These are phyloP conservation scores for Escovopsis sp. DNA, from an alignment of 2,329 filamentous ascomycete genomes.

Conservation along the genomic window DNA sequence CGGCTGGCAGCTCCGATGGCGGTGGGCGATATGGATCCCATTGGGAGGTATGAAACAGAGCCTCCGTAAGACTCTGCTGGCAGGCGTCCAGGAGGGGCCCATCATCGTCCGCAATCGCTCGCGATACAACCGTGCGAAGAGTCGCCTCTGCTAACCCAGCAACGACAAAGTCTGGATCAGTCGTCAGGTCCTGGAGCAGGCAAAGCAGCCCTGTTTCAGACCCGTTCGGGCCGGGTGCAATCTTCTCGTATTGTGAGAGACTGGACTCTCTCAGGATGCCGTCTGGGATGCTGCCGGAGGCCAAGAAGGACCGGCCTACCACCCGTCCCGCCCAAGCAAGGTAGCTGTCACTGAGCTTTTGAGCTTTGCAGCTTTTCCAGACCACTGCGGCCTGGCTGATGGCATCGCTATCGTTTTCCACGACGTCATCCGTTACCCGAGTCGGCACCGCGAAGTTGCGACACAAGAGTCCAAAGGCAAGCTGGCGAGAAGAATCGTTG, in stretches of 20 bases:
- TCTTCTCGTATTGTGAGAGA: conserved; percentile 34
- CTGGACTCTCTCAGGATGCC: conserved; percentile 47
- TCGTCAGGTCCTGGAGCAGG: conserved; percentile 46
- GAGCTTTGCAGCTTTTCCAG: conserved; percentile 61
- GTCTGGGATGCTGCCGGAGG: conserved; percentile 52
- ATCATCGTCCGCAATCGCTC: conserved; percentile 32
- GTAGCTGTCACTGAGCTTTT: conserved; percentile 51
- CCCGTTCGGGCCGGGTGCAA: conserved; percentile 30
- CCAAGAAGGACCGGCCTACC: conserved; percentile 69
- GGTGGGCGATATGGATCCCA: conserved; percentile 43
- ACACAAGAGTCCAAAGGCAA: conserved; percentile 61
- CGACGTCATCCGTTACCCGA: conserved; percentile 41
- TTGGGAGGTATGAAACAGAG: conserved; percentile 37
- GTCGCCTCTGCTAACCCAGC: conserved; percentile 48
- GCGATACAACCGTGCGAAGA: conserved; percentile 40
- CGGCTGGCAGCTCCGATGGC: conserved; percentile 31
- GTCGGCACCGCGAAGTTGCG: conserved; percentile 50
- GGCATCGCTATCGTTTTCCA: conserved; percentile 53
- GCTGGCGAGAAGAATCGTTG: conserved; percentile 51
- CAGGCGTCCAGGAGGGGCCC: conserved; percentile 35
- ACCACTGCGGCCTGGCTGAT: conserved; percentile 48
- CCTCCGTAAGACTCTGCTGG: conserved; percentile 35
- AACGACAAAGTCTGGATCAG: conserved; percentile 38
- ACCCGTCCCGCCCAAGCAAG: conserved; percentile 74
- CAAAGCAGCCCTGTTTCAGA: conserved; percentile 51